Conservation (phyloP, 306 rosid species). For the Coriaria nepalensis region DNA sequence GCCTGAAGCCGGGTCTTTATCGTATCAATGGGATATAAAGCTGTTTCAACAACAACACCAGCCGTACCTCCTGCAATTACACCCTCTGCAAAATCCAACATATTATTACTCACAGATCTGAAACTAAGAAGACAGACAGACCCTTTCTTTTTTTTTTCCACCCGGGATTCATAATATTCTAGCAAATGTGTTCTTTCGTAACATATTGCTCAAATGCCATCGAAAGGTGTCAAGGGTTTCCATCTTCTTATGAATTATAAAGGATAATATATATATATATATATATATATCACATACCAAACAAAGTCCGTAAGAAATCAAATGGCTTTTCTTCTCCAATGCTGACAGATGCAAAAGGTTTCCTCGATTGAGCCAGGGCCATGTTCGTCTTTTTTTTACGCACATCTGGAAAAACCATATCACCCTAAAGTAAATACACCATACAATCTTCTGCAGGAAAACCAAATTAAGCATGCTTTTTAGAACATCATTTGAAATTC, state of each 20-base stretch:
- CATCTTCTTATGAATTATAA: too few relatives aligned
- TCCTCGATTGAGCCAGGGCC: constrained; percentile 22
- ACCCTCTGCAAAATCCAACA: constrained; percentile 65
- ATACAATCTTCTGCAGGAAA: too few relatives aligned
- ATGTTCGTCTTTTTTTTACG: constrained; percentile 27
- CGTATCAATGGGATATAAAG: constrained; percentile 89
- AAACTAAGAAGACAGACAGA: too few relatives aligned
- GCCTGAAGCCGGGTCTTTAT: constrained; percentile 97
- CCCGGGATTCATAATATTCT: too few relatives aligned
- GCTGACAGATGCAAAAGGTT: constrained; percentile 63
- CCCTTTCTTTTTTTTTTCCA: too few relatives aligned
- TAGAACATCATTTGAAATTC: background rate
- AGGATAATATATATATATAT: background rate
- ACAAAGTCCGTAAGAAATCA: constrained; percentile 66
- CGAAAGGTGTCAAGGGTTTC: too few relatives aligned
- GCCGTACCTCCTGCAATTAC: constrained; percentile 87
- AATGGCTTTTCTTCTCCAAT: constrained; percentile 62
- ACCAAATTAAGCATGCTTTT: background rate
- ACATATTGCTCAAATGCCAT: too few relatives aligned
- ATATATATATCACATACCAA: constrained; percentile 49
- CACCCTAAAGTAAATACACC: constrained; percentile 13
- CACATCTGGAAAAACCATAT: constrained; percentile 56
- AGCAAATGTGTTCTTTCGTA: too few relatives aligned
- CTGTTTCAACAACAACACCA: constrained; percentile 93
- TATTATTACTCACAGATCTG: constrained; percentile 17